These are phyloP conservation scores for Tetradesmus obliquus DNA, from an alignment of 139 green algal species.

Conservation along the genomic window DNA sequence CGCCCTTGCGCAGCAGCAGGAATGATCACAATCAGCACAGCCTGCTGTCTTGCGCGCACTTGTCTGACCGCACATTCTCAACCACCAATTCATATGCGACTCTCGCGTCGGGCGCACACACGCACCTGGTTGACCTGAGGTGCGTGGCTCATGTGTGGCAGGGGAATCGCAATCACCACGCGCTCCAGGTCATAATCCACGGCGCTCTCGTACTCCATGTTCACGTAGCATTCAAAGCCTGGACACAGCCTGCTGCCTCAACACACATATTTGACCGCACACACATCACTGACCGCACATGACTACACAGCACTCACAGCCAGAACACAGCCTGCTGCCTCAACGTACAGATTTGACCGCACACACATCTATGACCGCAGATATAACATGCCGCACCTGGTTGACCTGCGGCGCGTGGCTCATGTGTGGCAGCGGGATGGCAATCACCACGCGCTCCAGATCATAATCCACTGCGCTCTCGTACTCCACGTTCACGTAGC, in stretches of 20 bases:
- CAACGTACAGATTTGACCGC: too few species aligned
- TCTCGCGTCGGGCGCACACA: background rate
- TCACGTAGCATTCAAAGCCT: constrained; percentile 81
- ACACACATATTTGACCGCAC: too few species aligned
- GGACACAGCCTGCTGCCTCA: constrained; percentile 20
- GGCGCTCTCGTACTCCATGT: constrained; percentile 97
- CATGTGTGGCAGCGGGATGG: constrained; percentile 81
- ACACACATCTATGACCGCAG: too few species aligned
- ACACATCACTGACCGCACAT: too few species aligned
- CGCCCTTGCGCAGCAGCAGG: too few species aligned
- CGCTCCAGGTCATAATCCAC: constrained; percentile 91
- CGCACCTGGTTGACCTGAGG: constrained; percentile 79
- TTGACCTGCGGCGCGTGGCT: constrained; percentile 77
- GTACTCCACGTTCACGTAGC: constrained; percentile 99
- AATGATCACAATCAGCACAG: too few species aligned
- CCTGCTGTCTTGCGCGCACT: too few species aligned
- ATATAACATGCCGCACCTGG: constrained; percentile 50
- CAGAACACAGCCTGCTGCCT: too few species aligned
- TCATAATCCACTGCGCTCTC: constrained; percentile 86
- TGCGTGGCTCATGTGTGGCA: constrained; percentile 58
- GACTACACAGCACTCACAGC: too few species aligned
- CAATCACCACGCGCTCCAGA: constrained; percentile 93
- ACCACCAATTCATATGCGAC: too few species aligned
- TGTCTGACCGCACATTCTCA: too few species aligned
- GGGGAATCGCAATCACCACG: constrained; percentile 91